Percentiles rank a stretch among this genome's conserved stretches.
phyloP scores from a whole-genome alignment of 1,284 basidiomycete genomes.

The Tremellales sp. region DNA sequence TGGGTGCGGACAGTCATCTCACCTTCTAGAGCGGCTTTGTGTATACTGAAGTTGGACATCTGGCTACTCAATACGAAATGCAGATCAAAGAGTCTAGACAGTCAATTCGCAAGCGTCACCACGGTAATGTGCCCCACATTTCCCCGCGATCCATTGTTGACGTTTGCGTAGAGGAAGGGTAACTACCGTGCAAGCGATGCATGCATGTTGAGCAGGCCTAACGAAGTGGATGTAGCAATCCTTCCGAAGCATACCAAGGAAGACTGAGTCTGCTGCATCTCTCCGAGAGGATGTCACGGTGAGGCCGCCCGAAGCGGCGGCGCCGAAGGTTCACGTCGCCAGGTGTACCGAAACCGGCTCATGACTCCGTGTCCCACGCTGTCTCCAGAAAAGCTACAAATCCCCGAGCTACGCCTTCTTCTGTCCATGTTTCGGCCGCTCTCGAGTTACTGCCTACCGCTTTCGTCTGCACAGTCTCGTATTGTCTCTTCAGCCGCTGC shows the following conservation, averaged over 20 bases:
- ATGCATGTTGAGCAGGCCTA: no score
- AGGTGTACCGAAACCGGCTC: no score
- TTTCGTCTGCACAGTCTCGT: conserved; percentile 78
- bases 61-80: background rate
- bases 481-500: conserved; percentile 81
- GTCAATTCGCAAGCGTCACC: background rate
- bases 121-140: no score
- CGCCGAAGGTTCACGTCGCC: no score
- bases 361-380: conserved; percentile 37
- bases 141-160: no score
- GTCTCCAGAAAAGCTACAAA: conserved; percentile 78
- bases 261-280: no score
- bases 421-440: conserved; percentile 75
- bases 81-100: background rate
- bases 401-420: conserved; percentile 64
- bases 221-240: no score
- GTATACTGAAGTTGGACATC: conserved; percentile 39
- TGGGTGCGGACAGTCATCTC: background rate
- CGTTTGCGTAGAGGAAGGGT: no score
- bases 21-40: conserved; percentile 50
- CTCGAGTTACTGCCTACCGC: conserved; percentile 79
- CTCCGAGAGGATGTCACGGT: no score
- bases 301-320: no score
- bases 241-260: no score
- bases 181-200: no score